Conservation (phyloP, 1,139 yeast species). For the Lodderomyces parapsilosis region DNA sequence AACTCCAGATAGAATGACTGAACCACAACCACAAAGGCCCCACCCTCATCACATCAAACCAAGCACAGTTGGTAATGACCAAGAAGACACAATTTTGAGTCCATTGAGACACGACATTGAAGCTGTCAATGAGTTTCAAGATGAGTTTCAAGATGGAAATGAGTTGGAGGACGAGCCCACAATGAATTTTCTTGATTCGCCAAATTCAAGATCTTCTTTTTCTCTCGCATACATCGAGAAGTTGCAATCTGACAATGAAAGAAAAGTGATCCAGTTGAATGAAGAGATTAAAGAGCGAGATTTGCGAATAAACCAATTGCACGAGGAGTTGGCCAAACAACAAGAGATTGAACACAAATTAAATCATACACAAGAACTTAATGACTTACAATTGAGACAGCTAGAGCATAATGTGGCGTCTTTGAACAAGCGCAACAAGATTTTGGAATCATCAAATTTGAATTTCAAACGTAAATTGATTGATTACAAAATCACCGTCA, state of each 20-base stretch:
- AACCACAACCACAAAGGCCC: conserved; percentile 44
- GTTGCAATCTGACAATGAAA: conserved; percentile 19
- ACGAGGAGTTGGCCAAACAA: conserved; percentile 16
- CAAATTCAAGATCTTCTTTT: conserved; percentile 38
- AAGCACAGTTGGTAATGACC: neutral
- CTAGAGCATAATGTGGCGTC: conserved; percentile 33
- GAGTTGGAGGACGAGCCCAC: conserved; percentile 8
- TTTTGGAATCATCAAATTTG: conserved; percentile 19
- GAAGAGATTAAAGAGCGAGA: neutral
- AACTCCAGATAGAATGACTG: conserved; percentile 45
- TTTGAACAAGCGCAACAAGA: conserved; percentile 25
- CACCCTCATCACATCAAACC: conserved; percentile 25
- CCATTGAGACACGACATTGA: conserved; percentile 5
- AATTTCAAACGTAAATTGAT: conserved; percentile 12
- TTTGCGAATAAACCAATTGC: conserved; percentile 12
- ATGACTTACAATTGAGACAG: conserved; percentile 28
- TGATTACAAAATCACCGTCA: conserved; percentile 11
- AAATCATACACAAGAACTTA: conserved; percentile 24
- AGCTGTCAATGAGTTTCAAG: conserved; percentile 5
- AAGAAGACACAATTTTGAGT: conserved; percentile 1
- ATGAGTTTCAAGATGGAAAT: conserved; percentile 4
- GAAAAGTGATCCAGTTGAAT: neutral
- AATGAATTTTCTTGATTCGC: conserved; percentile 28
- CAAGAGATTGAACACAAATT: conserved; percentile 20
- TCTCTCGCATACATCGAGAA: conserved; percentile 31